Conservation (phyloP, 2,329 filamentous ascomycete genomes). For the Lachnum nothofagi region DNA sequence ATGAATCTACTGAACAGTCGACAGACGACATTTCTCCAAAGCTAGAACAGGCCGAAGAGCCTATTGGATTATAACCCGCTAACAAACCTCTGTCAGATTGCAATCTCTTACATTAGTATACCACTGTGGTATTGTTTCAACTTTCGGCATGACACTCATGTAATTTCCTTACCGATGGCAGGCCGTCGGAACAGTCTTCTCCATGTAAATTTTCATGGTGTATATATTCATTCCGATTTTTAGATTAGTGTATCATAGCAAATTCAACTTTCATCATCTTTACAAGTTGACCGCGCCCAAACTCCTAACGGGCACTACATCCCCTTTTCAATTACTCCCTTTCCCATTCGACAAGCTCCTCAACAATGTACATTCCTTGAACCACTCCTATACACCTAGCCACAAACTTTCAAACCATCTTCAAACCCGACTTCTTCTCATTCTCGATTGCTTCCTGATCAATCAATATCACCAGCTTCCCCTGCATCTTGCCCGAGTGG, state of each 20-base stretch:
- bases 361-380: neutral
- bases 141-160: too few species aligned
- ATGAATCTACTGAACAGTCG: slow-evolving; percentile 9
- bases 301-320: neutral
- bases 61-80: too few species aligned
- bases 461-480: slow-evolving; percentile 50
- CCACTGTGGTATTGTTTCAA: too few species aligned
- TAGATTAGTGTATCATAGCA: neutral
- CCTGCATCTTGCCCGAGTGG: slow-evolving; percentile 48
- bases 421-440: slow-evolving; percentile 20
- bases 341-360: too few species aligned
- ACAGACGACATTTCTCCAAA: too few species aligned
- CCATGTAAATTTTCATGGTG: neutral
- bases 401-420: slow-evolving; percentile 17
- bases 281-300: neutral
- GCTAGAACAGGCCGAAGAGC: too few species aligned
- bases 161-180: neutral
- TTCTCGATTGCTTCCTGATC: slow-evolving; percentile 36
- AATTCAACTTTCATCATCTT: neutral
- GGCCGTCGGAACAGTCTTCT: neutral
- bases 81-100: too few species aligned
- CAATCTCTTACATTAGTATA: too few species aligned
- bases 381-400: neutral
- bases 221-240: too few species aligned
- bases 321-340: neutral